These are phyloP conservation scores for Sistotremastrum niveocremeum DNA, from an alignment of 768 basidiomycete genomes.

Conservation along the genomic window DNA sequence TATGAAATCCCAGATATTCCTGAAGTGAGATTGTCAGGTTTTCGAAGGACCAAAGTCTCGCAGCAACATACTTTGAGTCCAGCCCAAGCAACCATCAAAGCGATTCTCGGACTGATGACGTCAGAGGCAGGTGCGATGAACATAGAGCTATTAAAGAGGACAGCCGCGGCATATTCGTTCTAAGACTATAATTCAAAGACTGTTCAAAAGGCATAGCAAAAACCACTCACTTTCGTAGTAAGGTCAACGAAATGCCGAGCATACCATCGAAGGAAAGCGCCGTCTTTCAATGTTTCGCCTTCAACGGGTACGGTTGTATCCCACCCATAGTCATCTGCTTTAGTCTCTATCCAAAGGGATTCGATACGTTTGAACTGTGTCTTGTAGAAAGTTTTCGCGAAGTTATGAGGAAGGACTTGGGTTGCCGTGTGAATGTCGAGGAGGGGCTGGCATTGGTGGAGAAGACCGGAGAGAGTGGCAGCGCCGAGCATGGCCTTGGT, in stretches of 20 bases:
- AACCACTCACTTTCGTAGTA: slow-evolving; percentile 3
- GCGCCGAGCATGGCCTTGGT: slow-evolving; percentile 12
- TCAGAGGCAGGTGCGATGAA: too few species aligned
- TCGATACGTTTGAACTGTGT: slow-evolving; percentile 3
- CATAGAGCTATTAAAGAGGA: too few species aligned
- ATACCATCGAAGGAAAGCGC: slow-evolving; percentile 5
- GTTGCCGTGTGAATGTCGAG: background rate
- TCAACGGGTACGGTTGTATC: slow-evolving; percentile 5
- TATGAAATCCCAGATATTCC: too few species aligned
- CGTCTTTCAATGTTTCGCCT: slow-evolving; percentile 4
- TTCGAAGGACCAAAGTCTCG: too few species aligned
- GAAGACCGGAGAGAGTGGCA: slow-evolving; percentile 9
- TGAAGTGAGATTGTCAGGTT: too few species aligned
- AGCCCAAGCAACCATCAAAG: too few species aligned
- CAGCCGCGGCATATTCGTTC: too few species aligned
- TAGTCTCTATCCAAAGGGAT: background rate
- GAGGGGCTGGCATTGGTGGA: slow-evolving; percentile 1
- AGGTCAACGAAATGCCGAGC: slow-evolving; percentile 1
- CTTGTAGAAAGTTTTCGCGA: slow-evolving; percentile 5
- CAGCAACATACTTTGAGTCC: too few species aligned
- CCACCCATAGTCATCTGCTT: slow-evolving; percentile 6
- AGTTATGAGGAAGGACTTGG: slow-evolving; percentile 2
- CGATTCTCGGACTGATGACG: too few species aligned
- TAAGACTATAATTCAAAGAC: too few species aligned
- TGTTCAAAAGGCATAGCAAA: too few species aligned